Conservation (phyloP, 2,329 filamentous ascomycete species). For the Dactylonectria macrodidyma region DNA sequence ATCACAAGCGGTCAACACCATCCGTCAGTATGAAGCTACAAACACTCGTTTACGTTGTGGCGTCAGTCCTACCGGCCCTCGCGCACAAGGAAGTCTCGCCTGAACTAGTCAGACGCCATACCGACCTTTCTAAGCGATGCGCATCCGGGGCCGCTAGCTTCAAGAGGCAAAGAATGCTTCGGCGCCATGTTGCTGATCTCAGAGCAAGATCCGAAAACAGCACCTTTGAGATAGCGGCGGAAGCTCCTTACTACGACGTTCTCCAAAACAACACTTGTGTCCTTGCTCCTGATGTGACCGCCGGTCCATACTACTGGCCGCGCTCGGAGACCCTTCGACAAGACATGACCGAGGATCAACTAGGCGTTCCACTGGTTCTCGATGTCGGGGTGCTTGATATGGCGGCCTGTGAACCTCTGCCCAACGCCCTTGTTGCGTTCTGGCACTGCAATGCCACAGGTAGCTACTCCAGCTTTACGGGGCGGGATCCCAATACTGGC, state of each 20-base stretch:
- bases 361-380: slow-evolving; percentile 23
- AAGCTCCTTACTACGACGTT: slow-evolving; percentile 24
- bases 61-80: no score
- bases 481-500: slow-evolving; percentile 18
- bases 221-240: slow-evolving; percentile 19
- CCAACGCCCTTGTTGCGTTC: slow-evolving; percentile 16
- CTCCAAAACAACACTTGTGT: slow-evolving; percentile 28
- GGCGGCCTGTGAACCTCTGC: slow-evolving; percentile 14
- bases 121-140: background rate
- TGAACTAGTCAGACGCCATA: background rate
- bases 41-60: no score
- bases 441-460: slow-evolving; percentile 30
- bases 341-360: slow-evolving; percentile 26
- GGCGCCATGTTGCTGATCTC: background rate
- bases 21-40: no score
- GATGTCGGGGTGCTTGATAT: slow-evolving; percentile 21
- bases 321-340: slow-evolving; percentile 28
- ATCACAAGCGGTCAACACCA: no score
- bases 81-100: background rate
- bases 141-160: background rate
- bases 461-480: slow-evolving; percentile 23
- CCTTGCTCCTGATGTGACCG: slow-evolving; percentile 24
- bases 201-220: background rate
- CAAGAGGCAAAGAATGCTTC: background rate
- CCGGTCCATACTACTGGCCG: slow-evolving; percentile 26